These are phyloP conservation scores for Rhododendron williamsianum DNA, from an alignment of 148 eudicot genomes.

Conservation along the genomic window DNA sequence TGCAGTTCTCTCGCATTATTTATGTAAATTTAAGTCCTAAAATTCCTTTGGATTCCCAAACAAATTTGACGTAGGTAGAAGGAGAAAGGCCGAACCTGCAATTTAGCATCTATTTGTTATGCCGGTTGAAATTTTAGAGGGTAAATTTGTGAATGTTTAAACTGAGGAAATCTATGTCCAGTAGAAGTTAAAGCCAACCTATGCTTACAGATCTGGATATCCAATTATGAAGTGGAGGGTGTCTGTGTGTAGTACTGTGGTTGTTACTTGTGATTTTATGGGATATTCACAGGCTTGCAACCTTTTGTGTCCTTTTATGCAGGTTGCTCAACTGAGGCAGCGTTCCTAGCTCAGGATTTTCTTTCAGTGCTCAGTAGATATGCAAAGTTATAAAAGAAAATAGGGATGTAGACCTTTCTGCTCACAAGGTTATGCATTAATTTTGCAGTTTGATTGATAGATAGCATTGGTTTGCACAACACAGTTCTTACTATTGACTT, in stretches of 20 bases:
- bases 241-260: neutral
- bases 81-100: no score
- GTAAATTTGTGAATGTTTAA: neutral
- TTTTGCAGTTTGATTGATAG: neutral
- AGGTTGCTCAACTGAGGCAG: slow-evolving; percentile 85
- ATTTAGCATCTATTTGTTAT: no score
- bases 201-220: neutral
- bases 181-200: neutral
- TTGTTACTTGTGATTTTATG: no score
- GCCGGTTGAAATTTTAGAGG: no score
- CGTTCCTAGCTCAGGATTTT: slow-evolving; percentile 93
- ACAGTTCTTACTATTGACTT: neutral
- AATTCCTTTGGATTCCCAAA: neutral
- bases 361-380: slow-evolving; percentile 88
- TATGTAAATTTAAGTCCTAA: neutral
- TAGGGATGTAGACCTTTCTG: slow-evolving; percentile 24
- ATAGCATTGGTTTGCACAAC: neutral
- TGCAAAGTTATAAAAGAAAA: slow-evolving; percentile 92
- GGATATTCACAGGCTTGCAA: neutral
- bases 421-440: slow-evolving; percentile 54
- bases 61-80: no score
- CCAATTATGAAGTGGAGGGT: neutral
- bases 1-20: neutral
- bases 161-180: neutral
- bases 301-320: slow-evolving; percentile 5